Base-by-base conservation (phyloP, 2,329 filamentous ascomycete genomes). In the Monosporascus ibericus region DNA sequence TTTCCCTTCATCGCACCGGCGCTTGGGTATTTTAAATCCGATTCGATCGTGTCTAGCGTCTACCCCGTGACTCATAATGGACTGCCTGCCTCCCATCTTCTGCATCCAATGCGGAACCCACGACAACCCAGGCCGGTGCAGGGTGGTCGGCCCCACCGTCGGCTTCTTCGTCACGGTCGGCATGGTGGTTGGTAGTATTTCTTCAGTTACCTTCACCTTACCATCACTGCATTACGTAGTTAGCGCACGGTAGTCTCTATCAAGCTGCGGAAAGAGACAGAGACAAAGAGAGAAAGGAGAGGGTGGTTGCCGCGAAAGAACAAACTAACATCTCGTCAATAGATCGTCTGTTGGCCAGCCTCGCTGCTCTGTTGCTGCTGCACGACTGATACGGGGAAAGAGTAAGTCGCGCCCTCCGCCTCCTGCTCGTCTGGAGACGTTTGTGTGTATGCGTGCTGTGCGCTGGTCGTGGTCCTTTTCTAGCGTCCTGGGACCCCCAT, bases 41-140 rank as follows among this genome's bases (percentile, higher is more conserved):
- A 42, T 20, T 18, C 11, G 14, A 6, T 42, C 18, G 6, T 20
- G 11, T 14, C 38, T 8, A 18, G 5, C 38, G 11, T 20, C 4
- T 7, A 40, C 17, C 38, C 6, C 38, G 18, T 11, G 17, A 8
- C n/a, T 25, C 4, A 38, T 20, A 15, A 55, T 53, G 48, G 51
- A 53, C 22, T 48, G 48, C 48, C 37, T 50, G 24, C 51, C 53
- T 20, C 53, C 48, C 34, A 44, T 55, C 18, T 30, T 56, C 36
- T 56, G 54, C 49, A 55, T 56, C 54, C 54, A 56, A 46, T 55
- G 52, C 50, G 52, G 55, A 18, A 55, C 54, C 48, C 47, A 55
- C 49, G 48, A 55, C 44, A 52, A 55, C 14, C 53, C 52, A 20
- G 55, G 55, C 50, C 52, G 50, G 24, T 57, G 55, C 46, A 57